phyloP scores from a whole-genome alignment of 192 early-diverging fungal genomes.

The Diversispora epigaea region DNA sequence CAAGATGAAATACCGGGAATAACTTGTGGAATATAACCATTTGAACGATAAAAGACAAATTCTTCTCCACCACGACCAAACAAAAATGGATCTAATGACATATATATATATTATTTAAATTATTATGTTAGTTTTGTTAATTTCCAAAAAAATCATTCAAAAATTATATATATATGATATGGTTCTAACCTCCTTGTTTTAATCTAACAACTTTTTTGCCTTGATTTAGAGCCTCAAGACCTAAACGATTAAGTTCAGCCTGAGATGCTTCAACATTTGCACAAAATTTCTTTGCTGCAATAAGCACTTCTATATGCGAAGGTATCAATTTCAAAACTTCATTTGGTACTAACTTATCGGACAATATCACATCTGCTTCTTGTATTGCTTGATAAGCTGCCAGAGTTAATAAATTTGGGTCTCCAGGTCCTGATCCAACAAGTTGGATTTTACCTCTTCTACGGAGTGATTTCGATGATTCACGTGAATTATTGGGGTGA shows the following conservation, averaged over 20 bases:
- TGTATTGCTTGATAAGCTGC: conserved; percentile 66
- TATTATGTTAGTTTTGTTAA: not conserved
- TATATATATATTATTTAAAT: not conserved
- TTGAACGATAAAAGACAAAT: conserved; percentile 65
- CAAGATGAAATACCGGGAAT: conserved; percentile 77
- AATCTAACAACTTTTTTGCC: conserved; percentile 81
- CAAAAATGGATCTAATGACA: conserved; percentile 72
- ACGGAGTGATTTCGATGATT: not conserved
- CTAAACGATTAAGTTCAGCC: conserved; percentile 70
- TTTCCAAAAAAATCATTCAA: conserved; percentile 1
- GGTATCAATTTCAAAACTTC: conserved; percentile 55
- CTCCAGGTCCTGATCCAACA: conserved; percentile 85
- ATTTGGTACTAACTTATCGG: conserved; percentile 78
- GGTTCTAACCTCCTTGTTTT: conserved; percentile 72
- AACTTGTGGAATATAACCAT: conserved; percentile 69
- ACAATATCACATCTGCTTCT: conserved; percentile 76
- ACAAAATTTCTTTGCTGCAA: conserved; percentile 71
- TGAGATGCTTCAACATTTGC: conserved; percentile 78
- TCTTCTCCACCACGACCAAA: conserved; percentile 95
- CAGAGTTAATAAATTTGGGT: conserved; percentile 78
- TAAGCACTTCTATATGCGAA: conserved; percentile 50
- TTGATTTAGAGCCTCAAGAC: conserved; percentile 57
- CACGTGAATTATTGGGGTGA: not conserved
- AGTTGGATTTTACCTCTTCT: conserved; percentile 58
- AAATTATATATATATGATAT: not conserved